These are phyloP conservation scores for Barbatosphaeria neglecta DNA, from an alignment of 495 filamentous ascomycete species.

Conservation along the genomic window DNA sequence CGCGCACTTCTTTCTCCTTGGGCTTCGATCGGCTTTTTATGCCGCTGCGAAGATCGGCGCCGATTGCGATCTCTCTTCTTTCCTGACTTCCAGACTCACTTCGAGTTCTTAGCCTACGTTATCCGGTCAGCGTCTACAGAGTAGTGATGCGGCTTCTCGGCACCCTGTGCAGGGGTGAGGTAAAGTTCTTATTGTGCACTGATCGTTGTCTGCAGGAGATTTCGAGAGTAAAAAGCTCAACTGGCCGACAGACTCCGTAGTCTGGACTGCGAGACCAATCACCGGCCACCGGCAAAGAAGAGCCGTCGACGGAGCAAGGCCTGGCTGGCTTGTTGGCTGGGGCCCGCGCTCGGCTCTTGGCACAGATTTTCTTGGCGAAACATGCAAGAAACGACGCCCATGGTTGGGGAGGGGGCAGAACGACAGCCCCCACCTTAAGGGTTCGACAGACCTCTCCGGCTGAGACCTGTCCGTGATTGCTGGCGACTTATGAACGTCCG, in stretches of 20 bases:
- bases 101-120: not conserved
- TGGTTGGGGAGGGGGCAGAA: too few relatives aligned
- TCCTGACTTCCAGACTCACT: too few relatives aligned
- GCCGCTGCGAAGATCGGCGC: not conserved
- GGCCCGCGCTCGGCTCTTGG: not conserved
- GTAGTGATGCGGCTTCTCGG: not conserved
- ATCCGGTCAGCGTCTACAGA: not conserved
- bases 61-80: not conserved
- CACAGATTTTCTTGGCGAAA: constrained; percentile 1
- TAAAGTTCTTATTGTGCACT: not conserved
- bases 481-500: not conserved
- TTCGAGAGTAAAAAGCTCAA: not conserved
- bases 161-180: not conserved
- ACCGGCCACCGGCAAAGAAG: not conserved
- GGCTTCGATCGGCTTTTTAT: not conserved
- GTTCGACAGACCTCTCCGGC: not conserved
- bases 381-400: not conserved
- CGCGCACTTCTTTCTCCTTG: not conserved
- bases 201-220: not conserved
- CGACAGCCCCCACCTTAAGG: not conserved
- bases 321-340: too few relatives aligned
- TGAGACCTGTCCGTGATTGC: not conserved
- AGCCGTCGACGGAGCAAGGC: not conserved
- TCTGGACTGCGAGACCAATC: too few relatives aligned
- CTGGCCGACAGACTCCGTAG: not conserved